Evolutionary conservation across 176 grass and related monocot genomes (phyloP), one percentile per base, ranked within the genome.

Genomic region (Oropetium thomaeum): DNA sequence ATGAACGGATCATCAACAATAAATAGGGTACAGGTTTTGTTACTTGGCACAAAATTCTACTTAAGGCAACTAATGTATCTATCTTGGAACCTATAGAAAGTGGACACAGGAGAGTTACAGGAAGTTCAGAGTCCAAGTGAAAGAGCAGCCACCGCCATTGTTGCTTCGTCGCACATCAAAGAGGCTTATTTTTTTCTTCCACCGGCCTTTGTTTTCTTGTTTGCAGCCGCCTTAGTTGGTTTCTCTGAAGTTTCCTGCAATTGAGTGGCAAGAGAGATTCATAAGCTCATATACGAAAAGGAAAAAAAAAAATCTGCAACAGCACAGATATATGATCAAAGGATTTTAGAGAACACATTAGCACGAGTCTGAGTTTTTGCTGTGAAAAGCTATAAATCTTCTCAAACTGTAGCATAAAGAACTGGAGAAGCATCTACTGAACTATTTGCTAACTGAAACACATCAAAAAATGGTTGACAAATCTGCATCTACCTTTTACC

Each of bases 171-270:
- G 11, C n/a, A 16, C 38, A 49, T 59, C 23, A 0, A 58, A 38
- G 67, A 1, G 48, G 26, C 58, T 34, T 73, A 82, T 78, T 87
- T 87, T 60, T 87, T 87, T 73, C 65, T 87, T 51, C 85, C 79
- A 16, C 85, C 58, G 1, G 67, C 68, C 66, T 87, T 87, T 27
- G 79, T 66, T 49, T 82, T 87, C 79, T 87, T 87, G 79, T 38
- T 78, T 7, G 79, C 67, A 3, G 67, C 49, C 59, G 79, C 49
- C 13, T 81, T 82, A 5, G 58, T 72, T 78, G 73, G 35, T 71
- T 87, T 87, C 31, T 67, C 79, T 4, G 84, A 38, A 58, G 78
- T 48, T 5, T 82, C 85, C 85, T 82, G 67, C 32, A 20, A 27
- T 49, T 25, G 32, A 29, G 70, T 44, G 19, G 35, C 5, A 48